Evolutionary conservation across 2,329 filamentous ascomycete genomes (phyloP).

Genomic region (Xylaria digitata): DNA sequence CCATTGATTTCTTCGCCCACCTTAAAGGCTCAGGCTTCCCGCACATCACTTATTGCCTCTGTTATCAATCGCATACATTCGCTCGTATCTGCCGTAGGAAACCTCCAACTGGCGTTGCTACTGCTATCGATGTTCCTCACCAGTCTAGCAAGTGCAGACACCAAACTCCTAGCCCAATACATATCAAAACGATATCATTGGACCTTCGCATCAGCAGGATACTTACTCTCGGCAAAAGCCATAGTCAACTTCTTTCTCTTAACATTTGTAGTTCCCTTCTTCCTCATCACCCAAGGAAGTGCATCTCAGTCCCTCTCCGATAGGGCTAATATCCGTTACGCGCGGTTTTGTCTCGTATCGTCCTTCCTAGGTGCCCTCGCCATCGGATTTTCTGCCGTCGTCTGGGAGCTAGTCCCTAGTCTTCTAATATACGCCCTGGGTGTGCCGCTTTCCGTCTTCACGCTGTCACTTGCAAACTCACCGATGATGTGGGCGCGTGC

Average conservation of each 20-base stretch:
- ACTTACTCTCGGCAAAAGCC: conserved; percentile 61
- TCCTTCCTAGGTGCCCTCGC: conserved; percentile 57
- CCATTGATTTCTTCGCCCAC: conserved; percentile 55
- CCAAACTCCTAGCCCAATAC: conserved; percentile 62
- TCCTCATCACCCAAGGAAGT: conserved; percentile 48
- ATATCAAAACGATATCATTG: conserved; percentile 62
- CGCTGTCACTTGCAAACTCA: conserved; percentile 60
- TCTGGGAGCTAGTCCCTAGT: conserved; percentile 57
- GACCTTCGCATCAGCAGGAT: conserved; percentile 60
- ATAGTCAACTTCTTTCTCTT: conserved; percentile 60
- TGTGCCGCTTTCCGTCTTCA: conserved; percentile 62
- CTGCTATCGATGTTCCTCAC: conserved; percentile 58
- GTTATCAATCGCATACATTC: conserved; percentile 46
- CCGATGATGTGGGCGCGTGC: conserved; percentile 51
- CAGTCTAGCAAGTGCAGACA: conserved; percentile 62
- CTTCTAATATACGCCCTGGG: conserved; percentile 61
- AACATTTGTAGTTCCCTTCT: conserved; percentile 55
- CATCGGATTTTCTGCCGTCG: conserved; percentile 54
- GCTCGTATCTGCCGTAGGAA: conserved; percentile 53
- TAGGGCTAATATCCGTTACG: conserved; percentile 50
- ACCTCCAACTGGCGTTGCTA: conserved; percentile 56
- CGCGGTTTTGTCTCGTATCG: conserved; percentile 53
- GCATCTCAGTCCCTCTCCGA: conserved; percentile 45
- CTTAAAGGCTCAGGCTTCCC: conserved; percentile 52
- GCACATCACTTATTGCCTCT: conserved; percentile 38